Evolutionary conservation across 805 yeast genomes (phyloP), one percentile per base, ranked within the genome.

Genomic region (Ogataea trehalophila): DNA sequence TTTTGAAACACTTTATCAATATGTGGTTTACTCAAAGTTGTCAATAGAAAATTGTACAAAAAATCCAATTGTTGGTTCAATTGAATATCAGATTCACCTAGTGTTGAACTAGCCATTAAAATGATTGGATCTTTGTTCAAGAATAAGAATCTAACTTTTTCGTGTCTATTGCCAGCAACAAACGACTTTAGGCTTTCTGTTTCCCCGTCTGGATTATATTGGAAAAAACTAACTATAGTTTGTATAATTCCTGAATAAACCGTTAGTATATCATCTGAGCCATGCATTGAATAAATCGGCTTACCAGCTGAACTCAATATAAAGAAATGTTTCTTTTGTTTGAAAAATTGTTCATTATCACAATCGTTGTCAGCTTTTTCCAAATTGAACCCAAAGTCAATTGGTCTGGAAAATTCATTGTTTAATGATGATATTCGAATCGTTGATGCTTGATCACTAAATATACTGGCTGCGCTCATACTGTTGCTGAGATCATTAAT

Each of bases 251-350:
- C 96, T 70, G 85, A 80, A 57, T 85, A 84, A 0, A 88, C 84
- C 39, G 86, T 67, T 2, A 85, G 71, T 15, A 80, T 65, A 35
- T 80, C 83, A 45, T 87, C 91, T 2, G 80, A 69, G 2, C 94
- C 95, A 60, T 82, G 79, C 73, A 83, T 71, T 2, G 95, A 79
- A 64, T 85, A 90, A 6, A 90, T 83, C 2, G 95, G 95, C 61
- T 90, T 90, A 0, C 97, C 97, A 1, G 97, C 95, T 2, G 82
- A 70, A 0, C 95, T 86, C 9, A 90, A 69, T 3, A 90, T 78
- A 55, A 87, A 85, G 59, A 85, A 87, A 50, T 89, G 95, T 62
- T 88, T 89, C 40, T 66, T 66, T 26, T 64, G 61, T 4, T 53
- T 40, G 36, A 71, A 63, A 50, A 74, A 74, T 29, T 44, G 33